Evolutionary conservation across 805 yeast genomes (phyloP).

Genomic region (Candida hungchunana): DNA sequence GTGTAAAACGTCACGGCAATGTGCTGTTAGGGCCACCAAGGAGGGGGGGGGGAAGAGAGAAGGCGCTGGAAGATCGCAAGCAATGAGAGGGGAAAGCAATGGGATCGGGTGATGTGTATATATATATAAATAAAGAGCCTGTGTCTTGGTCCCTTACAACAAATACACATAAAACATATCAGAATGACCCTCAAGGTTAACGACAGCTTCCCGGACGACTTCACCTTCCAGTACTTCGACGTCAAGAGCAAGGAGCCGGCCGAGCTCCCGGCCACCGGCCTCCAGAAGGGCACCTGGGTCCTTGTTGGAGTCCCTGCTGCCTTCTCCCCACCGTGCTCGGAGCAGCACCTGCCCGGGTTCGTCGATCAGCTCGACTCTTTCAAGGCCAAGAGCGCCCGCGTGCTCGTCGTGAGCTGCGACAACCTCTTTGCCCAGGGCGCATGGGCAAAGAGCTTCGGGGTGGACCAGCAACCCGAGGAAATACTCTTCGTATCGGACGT

Average conservation of each 20-base stretch:
- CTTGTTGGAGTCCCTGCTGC: conserved; percentile 81
- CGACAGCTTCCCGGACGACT: conserved; percentile 15
- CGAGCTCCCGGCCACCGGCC: conserved; percentile 25
- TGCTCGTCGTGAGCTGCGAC: conserved; percentile 58
- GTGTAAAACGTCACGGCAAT: no score
- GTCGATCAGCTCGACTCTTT: conserved; percentile 34
- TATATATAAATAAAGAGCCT: no score
- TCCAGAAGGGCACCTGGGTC: conserved; percentile 33
- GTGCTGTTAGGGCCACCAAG: no score
- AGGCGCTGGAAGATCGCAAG: no score
- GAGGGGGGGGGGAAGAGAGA: no score
- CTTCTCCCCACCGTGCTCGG: conserved; percentile 78
- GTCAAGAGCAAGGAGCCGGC: conserved; percentile 25
- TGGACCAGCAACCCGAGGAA: conserved; percentile 28
- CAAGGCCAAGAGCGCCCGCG: conserved; percentile 51
- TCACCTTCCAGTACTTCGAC: conserved; percentile 30
- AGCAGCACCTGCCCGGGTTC: conserved; percentile 63
- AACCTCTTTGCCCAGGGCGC: conserved; percentile 68
- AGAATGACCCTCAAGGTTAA: no score
- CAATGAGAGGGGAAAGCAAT: no score
- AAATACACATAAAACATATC: background rate
- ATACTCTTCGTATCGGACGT: conserved; percentile 63
- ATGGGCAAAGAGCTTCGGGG: conserved; percentile 45
- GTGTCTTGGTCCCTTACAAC: no score
- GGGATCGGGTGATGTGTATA: no score